A percentile compares a stretch with the other conserved stretches of the same genome.
phyloP scores from a whole-genome alignment of 805 yeast genomes.

The Metschnikowia arizonensis region DNA sequence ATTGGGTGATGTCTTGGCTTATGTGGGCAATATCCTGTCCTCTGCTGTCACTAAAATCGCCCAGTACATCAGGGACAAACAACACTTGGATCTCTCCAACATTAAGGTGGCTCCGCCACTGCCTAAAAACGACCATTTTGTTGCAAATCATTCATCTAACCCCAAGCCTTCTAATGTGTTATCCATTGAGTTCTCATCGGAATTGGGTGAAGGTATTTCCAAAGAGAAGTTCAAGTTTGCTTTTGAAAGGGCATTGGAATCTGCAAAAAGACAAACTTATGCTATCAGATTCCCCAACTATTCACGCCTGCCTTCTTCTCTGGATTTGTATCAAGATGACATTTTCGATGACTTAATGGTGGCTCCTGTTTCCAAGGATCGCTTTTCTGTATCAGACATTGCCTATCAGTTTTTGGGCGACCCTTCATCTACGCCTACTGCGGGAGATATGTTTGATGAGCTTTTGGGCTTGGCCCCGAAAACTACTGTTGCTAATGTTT shows the following conservation, averaged over 20 bases:
- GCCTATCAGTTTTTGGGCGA: conserved; percentile 24
- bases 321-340: conserved; percentile 21
- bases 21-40: conserved; percentile 64
- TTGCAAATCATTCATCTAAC: conserved; percentile 13
- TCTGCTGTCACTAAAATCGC: conserved; percentile 53
- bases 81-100: conserved; percentile 69
- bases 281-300: conserved; percentile 35
- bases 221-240: conserved; percentile 27
- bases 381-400: conserved; percentile 33
- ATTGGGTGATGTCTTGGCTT: conserved; percentile 88
- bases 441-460: conserved; percentile 28
- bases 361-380: conserved; percentile 31
- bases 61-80: conserved; percentile 49
- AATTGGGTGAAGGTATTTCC: conserved; percentile 25
- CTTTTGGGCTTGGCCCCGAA: conserved; percentile 26
- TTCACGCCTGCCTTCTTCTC: conserved; percentile 29
- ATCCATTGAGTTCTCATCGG: conserved; percentile 24
- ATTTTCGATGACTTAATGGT: conserved; percentile 38
- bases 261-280: conserved; percentile 31
- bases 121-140: conserved; percentile 21
- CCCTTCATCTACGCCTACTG: not conserved
- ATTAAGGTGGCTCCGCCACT: conserved; percentile 44
- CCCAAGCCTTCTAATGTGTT: conserved; percentile 31
- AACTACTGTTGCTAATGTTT: conserved; percentile 6
- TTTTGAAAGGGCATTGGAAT: conserved; percentile 28